Evolutionary conservation across 2,329 filamentous ascomycete species (phyloP).

Genomic region (Pseudogymnoascus sp.): DNA sequence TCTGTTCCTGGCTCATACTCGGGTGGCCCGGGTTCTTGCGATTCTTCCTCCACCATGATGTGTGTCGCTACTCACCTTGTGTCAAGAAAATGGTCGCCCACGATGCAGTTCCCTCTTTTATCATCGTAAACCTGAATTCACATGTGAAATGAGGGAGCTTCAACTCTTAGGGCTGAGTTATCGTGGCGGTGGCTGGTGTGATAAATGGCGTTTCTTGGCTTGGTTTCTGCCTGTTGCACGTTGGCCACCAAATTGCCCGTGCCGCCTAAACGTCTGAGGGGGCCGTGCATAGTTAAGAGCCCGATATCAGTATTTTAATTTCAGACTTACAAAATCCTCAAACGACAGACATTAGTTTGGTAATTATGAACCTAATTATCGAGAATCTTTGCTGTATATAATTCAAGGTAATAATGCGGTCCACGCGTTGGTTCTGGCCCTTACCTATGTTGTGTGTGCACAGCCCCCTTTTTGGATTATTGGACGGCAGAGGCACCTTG

Average conservation of each 20-base stretch:
- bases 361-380: background rate
- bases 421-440: background rate
- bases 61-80: background rate
- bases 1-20: background rate
- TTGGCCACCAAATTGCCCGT: background rate
- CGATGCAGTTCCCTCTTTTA: background rate
- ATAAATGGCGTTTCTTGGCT: background rate
- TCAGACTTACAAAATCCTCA: background rate
- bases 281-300: background rate
- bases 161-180: background rate
- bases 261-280: background rate
- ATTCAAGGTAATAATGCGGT: background rate
- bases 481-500: background rate
- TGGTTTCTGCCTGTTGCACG: background rate
- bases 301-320: background rate
- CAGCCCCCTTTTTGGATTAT: background rate
- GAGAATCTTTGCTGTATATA: background rate
- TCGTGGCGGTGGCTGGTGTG: background rate
- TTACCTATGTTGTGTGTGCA: background rate
- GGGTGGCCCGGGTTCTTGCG: background rate
- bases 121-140: background rate
- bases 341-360: background rate
- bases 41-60: background rate
- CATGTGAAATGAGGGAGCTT: background rate
- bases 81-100: background rate